Base-by-base conservation (phyloP, 2,329 filamentous ascomycete species). In the Colletotrichum filicis region DNA sequence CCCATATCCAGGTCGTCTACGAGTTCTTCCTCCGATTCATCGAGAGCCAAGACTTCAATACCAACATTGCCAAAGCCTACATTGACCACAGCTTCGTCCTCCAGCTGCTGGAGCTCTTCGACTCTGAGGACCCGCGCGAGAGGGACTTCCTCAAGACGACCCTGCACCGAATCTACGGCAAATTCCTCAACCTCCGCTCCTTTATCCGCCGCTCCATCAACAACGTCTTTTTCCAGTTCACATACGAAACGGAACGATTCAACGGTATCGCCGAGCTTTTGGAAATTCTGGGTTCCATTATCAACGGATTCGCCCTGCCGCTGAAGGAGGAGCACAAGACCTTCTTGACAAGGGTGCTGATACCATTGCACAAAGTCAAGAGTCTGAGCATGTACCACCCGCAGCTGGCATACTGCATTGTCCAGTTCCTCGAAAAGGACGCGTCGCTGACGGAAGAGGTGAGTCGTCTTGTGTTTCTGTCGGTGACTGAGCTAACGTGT, bases 221-320 rank as follows among this genome's bases (percentile, higher is more conserved):
- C 90, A 98, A 99, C 80, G 97, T 99, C 78, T 99, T 99, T 86
- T 99, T 99, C 89, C 97, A 99, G 81, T 99, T 99, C 83, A 95
- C 95, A 74, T 99, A 99, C 82, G 97, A 99, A 84, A 99, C 97
- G 4, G 97, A 99, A 84, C 91, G 97, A 72, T 98, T 99, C 87
- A 99, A 99, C 79, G 97, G 97, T 66, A 98, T 99, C 79, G 97
- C 97, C 3, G 97, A 99, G 83, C 87, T 99, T 35, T 89, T 99
- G 46, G 97, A 99, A 82, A 99, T 99, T 77, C 87, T 99, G 64
- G 97, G 97, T 35, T 98, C 97, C 76, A 99, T 99, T 80, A 99
- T 99, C 88, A 99, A 99, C 82, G 97, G 97, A 58, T 99, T 99
- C 81, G 97, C 97, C 26, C 86, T 99, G 69, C 97, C 97, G 14